Conservation (phyloP, 306 rosid genomes). For the Cucurbita moschata region DNA sequence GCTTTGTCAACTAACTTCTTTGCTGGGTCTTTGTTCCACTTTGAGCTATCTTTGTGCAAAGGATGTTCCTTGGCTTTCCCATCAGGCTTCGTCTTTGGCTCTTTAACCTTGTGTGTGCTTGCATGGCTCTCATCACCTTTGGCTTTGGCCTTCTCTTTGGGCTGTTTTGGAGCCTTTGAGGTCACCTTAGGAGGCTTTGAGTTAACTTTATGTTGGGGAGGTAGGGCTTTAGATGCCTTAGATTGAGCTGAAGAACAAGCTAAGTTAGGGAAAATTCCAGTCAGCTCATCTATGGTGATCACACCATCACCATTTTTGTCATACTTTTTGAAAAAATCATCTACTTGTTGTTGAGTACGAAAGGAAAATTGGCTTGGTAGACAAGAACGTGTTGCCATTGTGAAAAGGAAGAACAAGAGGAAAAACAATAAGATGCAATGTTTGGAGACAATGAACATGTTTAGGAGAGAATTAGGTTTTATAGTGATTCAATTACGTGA, state of each 20-base stretch:
- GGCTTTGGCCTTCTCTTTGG: not conserved
- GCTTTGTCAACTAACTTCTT: not conserved
- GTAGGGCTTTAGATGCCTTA: not conserved
- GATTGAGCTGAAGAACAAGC: not conserved
- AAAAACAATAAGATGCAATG: not conserved
- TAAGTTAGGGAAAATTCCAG: not conserved
- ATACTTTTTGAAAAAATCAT: not conserved
- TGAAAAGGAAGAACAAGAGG: not conserved
- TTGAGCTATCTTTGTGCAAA: not conserved
- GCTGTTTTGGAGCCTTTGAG: not conserved
- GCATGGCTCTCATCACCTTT: not conserved
- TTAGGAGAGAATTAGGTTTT: not conserved
- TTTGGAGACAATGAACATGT: not conserved
- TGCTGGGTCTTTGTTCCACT: not conserved
- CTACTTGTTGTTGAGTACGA: not conserved
- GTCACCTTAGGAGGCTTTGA: not conserved
- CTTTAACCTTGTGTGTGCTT: not conserved
- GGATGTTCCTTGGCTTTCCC: not conserved
- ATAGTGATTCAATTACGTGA: not conserved
- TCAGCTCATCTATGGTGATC: not conserved
- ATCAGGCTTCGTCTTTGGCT: not conserved
- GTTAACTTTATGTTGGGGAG: not conserved
- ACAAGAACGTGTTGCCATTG: not conserved
- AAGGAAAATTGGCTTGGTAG: not conserved
- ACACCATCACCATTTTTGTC: not conserved